phyloP scores from a whole-genome alignment of 164 flowering plant genomes.

The grape (Vitis vinifera) region ASM3070453v1 NC_081817.1:1561001-1561500 shows the following conservation, averaged over 20 bases:
- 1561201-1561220: constrained; percentile 42
- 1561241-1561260: constrained; percentile 82
- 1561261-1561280: constrained; percentile 67
- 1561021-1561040: constrained; percentile 47
- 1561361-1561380: constrained; percentile 12
- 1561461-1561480: constrained; percentile 2
- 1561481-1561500: not conserved
- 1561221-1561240: constrained; percentile 72
- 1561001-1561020: constrained; percentile 78
- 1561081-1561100: constrained; percentile 50
- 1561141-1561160: constrained; percentile 52
- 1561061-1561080: constrained; percentile 43
- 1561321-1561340: constrained; percentile 77
- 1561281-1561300: constrained; percentile 69
- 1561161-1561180: constrained; percentile 40
- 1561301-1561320: constrained; percentile 76
- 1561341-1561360: constrained; percentile 27
- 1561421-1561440: constrained; percentile 12
- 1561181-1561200: constrained; percentile 33
- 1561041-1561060: constrained; percentile 63
- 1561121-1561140: constrained; percentile 40
- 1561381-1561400: constrained; percentile 61
- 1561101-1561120: constrained; percentile 37
- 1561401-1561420: constrained; percentile 26
- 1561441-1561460: constrained; percentile 11